Evolutionary conservation across 176 grass and related monocot species (phyloP).

Genomic region (Triticum timopheevii): DNA sequence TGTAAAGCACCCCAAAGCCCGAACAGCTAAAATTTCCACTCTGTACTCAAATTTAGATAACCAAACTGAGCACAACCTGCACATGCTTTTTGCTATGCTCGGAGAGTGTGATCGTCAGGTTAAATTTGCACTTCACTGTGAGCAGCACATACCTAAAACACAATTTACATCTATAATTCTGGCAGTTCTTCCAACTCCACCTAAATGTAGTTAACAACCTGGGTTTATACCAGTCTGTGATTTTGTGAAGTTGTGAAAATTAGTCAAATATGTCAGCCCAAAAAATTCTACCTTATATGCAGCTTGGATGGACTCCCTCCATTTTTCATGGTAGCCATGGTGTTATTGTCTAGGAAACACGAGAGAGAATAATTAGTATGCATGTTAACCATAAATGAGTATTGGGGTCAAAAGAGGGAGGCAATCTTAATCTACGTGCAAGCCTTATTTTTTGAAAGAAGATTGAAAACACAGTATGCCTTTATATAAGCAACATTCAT

Average conservation of each 20-base stretch:
- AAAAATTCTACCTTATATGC: neutral
- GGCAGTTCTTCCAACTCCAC: neutral
- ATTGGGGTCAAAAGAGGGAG: neutral
- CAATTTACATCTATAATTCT: slow-evolving; percentile 5
- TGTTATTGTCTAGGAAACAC: slow-evolving; percentile 5
- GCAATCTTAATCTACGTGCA: neutral
- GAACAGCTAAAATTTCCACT: neutral
- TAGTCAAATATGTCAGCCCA: neutral
- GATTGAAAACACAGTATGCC: neutral
- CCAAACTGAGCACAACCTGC: neutral
- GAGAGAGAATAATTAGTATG: neutral
- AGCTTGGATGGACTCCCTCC: neutral
- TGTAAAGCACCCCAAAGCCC: neutral
- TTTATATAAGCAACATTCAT: neutral
- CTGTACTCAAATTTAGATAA: slow-evolving; percentile 5
- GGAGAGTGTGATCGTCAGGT: neutral
- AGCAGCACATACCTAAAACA: neutral
- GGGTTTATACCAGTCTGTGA: neutral
- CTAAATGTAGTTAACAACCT: neutral
- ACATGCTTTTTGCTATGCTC: neutral
- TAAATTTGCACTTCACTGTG: neutral
- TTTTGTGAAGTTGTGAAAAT: neutral
- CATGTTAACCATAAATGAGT: neutral
- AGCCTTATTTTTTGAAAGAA: neutral
- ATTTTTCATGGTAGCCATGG: neutral